A percentile compares a stretch with the other conserved stretches of the same genome.
These are phyloP conservation scores for Tranzscheliella williamsii DNA, from an alignment of 1,284 basidiomycete species.

Conservation along the genomic window DNA sequence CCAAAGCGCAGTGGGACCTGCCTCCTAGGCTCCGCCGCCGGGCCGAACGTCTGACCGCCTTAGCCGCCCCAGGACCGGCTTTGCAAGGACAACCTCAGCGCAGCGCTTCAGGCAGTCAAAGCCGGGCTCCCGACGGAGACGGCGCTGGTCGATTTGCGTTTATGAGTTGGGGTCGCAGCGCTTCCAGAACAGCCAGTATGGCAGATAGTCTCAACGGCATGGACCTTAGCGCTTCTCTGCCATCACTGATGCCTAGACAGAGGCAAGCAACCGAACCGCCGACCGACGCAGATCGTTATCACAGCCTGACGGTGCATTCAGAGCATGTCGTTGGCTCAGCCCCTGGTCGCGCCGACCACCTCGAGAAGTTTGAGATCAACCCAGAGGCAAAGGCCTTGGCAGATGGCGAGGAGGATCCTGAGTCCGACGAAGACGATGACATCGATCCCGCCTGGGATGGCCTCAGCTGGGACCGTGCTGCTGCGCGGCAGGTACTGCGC, in stretches of 20 bases:
- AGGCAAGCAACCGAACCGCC: slow-evolving; percentile 15
- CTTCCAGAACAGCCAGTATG: slow-evolving; percentile 2
- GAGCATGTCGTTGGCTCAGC: slow-evolving; percentile 39
- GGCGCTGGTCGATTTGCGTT: slow-evolving; percentile 18
- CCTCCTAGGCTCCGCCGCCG: slow-evolving; percentile 40
- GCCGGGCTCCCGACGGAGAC: background rate
- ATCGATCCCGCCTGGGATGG: slow-evolving; percentile 46
- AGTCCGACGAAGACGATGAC: slow-evolving; percentile 40
- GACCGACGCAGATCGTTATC: background rate
- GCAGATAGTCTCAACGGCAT: slow-evolving; percentile 4
- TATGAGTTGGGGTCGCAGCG: slow-evolving; percentile 10
- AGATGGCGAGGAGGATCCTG: slow-evolving; percentile 42
- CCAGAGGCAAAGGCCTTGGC: slow-evolving; percentile 31
- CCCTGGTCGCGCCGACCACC: slow-evolving; percentile 27
- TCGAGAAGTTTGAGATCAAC: slow-evolving; percentile 39
- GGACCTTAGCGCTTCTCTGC: slow-evolving; percentile 43
- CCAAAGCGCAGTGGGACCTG: slow-evolving; percentile 48
- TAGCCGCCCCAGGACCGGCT: slow-evolving; percentile 1
- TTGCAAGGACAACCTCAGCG: slow-evolving; percentile 1
- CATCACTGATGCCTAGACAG: slow-evolving; percentile 21
- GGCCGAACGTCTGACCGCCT: slow-evolving; percentile 18
- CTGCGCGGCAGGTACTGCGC: slow-evolving; percentile 39
- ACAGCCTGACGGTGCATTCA: slow-evolving; percentile 16
- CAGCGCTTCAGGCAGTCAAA: slow-evolving; percentile 1
- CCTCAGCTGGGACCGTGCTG: slow-evolving; percentile 40